A percentile compares a stretch with the other conserved stretches of the same genome.
phyloP scores from a whole-genome alignment of 2,329 filamentous ascomycete species.

The Lachnellula suecica region DNA sequence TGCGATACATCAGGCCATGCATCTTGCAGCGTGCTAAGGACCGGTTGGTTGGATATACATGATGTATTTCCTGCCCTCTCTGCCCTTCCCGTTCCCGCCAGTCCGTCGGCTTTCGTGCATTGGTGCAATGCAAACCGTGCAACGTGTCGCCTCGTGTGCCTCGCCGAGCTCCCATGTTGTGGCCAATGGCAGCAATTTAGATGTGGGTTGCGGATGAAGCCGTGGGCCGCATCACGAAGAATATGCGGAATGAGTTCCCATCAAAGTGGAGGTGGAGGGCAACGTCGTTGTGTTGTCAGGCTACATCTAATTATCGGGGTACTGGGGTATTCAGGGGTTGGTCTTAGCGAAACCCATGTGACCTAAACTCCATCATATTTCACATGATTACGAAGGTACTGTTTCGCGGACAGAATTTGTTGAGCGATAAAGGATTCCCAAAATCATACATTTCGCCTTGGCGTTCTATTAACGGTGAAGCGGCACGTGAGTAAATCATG shows the following conservation, averaged over 20 bases:
- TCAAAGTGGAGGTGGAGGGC: background rate
- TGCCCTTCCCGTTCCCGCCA: conserved; percentile 8
- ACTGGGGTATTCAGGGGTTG: too few species aligned
- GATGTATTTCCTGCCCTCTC: conserved; percentile 25
- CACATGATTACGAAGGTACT: too few species aligned
- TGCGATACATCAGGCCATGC: conserved; percentile 11
- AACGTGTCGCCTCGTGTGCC: conserved; percentile 33
- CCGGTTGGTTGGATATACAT: conserved; percentile 26
- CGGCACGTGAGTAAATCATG: background rate
- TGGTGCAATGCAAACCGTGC: too few species aligned
- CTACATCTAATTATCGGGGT: too few species aligned
- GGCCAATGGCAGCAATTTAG: conserved; percentile 7
- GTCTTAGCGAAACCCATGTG: too few species aligned
- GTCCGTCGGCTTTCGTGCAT: conserved; percentile 20
- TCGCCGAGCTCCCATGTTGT: conserved; percentile 10
- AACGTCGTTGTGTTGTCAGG: too few species aligned
- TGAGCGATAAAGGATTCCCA: too few species aligned
- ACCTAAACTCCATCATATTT: too few species aligned
- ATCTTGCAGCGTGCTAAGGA: conserved; percentile 22
- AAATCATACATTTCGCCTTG: too few species aligned
- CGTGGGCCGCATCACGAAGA: background rate
- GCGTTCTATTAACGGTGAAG: background rate
- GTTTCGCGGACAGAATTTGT: too few species aligned
- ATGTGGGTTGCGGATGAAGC: conserved; percentile 3
- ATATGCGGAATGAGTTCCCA: background rate